These are phyloP conservation scores for Lojkania enalia DNA, from an alignment of 2,329 filamentous ascomycete genomes.

Conservation along the genomic window DNA sequence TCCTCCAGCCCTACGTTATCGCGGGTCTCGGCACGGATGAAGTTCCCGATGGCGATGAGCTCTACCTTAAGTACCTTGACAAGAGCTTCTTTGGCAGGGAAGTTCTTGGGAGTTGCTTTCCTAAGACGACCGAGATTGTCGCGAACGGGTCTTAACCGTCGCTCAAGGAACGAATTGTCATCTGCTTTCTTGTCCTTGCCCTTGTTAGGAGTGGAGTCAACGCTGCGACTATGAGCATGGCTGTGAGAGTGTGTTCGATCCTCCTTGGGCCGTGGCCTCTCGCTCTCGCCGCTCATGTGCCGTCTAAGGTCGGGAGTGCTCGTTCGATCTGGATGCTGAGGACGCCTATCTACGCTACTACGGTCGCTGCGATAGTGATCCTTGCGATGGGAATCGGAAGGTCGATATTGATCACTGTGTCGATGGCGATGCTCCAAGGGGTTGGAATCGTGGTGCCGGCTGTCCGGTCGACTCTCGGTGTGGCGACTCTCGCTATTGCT, in stretches of 20 bases:
- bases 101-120: slow-evolving; percentile 64
- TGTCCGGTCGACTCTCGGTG: slow-evolving; percentile 35
- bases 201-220: slow-evolving; percentile 28
- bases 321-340: slow-evolving; percentile 37
- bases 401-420: slow-evolving; percentile 42
- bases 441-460: slow-evolving; percentile 32
- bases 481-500: slow-evolving; percentile 44
- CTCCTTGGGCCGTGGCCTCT: slow-evolving; percentile 59
- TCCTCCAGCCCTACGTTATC: slow-evolving; percentile 53
- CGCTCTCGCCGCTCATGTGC: slow-evolving; percentile 53
- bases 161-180: slow-evolving; percentile 52
- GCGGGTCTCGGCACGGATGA: slow-evolving; percentile 56
- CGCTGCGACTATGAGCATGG: slow-evolving; percentile 31
- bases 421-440: slow-evolving; percentile 32
- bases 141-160: slow-evolving; percentile 61
- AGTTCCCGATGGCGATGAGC: slow-evolving; percentile 64
- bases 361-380: slow-evolving; percentile 42
- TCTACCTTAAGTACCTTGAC: slow-evolving; percentile 65
- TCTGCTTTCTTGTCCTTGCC: slow-evolving; percentile 38
- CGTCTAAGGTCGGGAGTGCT: slow-evolving; percentile 51
- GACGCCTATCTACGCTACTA: slow-evolving; percentile 43
- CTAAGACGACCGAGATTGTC: slow-evolving; percentile 63
- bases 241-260: slow-evolving; percentile 37
- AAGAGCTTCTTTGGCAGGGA: slow-evolving; percentile 64
- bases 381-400: slow-evolving; percentile 35